A percentile compares a stretch with the other conserved stretches of the same genome.
These are phyloP conservation scores for Chytriomyces sp. DNA, from an alignment of 192 early-diverging fungal genomes.

Conservation along the genomic window DNA sequence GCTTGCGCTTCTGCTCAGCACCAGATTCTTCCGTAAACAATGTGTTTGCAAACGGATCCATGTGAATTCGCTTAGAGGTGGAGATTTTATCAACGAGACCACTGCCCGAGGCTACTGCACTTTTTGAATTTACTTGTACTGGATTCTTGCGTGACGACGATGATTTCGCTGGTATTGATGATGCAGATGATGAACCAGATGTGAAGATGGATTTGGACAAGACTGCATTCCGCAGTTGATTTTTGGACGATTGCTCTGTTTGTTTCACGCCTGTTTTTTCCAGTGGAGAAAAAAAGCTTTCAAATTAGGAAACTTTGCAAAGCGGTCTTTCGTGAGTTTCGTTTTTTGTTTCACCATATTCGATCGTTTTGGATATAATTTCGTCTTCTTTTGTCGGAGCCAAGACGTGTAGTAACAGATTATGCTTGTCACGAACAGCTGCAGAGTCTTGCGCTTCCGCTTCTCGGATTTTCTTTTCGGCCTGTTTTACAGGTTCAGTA, in stretches of 20 bases:
- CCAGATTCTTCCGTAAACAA: background rate
- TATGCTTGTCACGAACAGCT: conserved; percentile 62
- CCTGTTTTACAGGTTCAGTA: conserved; percentile 25
- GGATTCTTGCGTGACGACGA: background rate
- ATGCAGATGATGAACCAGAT: background rate
- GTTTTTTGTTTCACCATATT: conserved; percentile 28
- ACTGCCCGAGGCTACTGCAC: background rate
- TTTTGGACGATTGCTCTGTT: background rate
- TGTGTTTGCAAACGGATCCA: conserved; percentile 11
- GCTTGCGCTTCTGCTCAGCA: background rate
- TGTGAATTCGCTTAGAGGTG: background rate
- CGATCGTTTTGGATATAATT: conserved; percentile 53
- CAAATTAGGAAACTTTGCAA: no score
- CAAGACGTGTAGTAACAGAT: conserved; percentile 64
- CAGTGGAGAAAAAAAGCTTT: no score
- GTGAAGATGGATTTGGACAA: conserved; percentile 24
- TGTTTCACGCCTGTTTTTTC: no score
- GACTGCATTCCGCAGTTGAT: conserved; percentile 10
- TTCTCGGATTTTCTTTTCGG: conserved; percentile 65
- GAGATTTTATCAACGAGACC: background rate
- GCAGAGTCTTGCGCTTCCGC: conserved; percentile 51
- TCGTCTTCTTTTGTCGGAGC: conserved; percentile 59
- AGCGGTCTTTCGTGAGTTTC: no score
- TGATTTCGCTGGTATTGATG: background rate
- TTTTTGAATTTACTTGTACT: background rate